Evolutionary conservation across 768 basidiomycete species (phyloP).

Genomic region (Royoungia palumana): DNA sequence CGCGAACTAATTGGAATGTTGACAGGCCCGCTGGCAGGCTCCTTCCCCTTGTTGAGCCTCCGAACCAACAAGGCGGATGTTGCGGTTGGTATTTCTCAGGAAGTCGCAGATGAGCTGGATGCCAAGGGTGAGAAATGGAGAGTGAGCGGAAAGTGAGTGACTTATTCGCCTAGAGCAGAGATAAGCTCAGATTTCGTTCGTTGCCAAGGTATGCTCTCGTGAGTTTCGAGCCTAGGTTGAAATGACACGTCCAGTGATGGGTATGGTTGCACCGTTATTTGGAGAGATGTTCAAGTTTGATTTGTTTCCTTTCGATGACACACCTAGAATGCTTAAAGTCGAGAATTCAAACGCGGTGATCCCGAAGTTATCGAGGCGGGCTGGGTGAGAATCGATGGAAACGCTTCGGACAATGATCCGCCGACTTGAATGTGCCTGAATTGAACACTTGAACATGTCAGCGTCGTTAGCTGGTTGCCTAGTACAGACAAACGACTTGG

Average conservation of each 20-base stretch:
- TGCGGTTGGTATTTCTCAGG: conserved; percentile 71
- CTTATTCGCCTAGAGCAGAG: not conserved
- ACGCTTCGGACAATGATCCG: too few species aligned
- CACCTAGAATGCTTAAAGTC: too few species aligned
- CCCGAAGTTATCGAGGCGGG: too few species aligned
- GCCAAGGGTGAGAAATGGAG: conserved; percentile 68
- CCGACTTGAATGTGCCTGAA: too few species aligned
- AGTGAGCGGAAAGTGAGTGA: conserved; percentile 66
- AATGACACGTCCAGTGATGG: not conserved
- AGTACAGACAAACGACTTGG: too few species aligned
- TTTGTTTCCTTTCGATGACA: too few species aligned
- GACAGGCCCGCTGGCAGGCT: conserved; percentile 70
- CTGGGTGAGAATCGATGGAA: too few species aligned
- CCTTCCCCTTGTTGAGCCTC: conserved; percentile 79
- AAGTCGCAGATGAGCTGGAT: conserved; percentile 67
- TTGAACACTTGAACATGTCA: too few species aligned
- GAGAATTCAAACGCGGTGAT: too few species aligned
- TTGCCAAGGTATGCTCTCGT: conserved; percentile 29
- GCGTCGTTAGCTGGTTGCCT: too few species aligned
- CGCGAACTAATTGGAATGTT: conserved; percentile 4
- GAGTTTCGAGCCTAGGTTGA: conserved; percentile 25
- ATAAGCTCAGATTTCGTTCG: not conserved
- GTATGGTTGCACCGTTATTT: too few species aligned
- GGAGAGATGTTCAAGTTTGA: not conserved
- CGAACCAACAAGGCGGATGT: conserved; percentile 97